Base-by-base conservation (phyloP, 2,329 filamentous ascomycete genomes). In the Alternaria rosae region DNA sequence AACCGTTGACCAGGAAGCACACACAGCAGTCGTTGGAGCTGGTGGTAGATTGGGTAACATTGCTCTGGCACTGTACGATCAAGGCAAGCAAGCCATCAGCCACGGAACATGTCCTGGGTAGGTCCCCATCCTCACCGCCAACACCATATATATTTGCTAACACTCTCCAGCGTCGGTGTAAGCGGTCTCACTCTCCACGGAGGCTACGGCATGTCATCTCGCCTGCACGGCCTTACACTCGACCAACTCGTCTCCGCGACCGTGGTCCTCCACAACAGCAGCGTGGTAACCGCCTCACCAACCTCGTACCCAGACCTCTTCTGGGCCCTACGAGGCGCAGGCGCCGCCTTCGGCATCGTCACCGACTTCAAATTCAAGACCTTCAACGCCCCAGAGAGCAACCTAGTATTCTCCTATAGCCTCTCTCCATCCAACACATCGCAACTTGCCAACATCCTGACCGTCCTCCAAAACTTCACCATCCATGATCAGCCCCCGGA, bases 91-190 rank as follows among this genome's bases (percentile, higher is more conserved):
- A 42, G 84, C 80, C 0, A 78, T 85, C 20, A 76, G 80, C 25
- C 83, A 86, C 52, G 84, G 84, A 6, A 84, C 83, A 6, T 86
- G 84, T 57, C 83, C 84, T 6, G 83, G 81, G 83, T 84, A 68
- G 75, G 80, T 71, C 15, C 6, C 23, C 15, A 35, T 30, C 11
- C 20, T 15, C 3, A n/a, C 38, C 52, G 25, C 21, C 48, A 20
- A 21, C n/a, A 45, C 10, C 6, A 28, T 38, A 6, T 6, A 3
- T 38, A 2, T n/a, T n/a, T 38, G 17, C 35, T 38, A 6, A 38
- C n/a, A 38, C 35, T 12, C 6, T 44, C 0, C 53, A 74, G 75
- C 26, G 74, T 76, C 25, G 74, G 74, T 25, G 65, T 75, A 15
- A 70, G 69, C 26, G 73, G 74, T 6, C 68, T 73, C 11, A 63